These are phyloP conservation scores for Termitomyces sp. DNA, from an alignment of 768 basidiomycete genomes.

Conservation along the genomic window DNA sequence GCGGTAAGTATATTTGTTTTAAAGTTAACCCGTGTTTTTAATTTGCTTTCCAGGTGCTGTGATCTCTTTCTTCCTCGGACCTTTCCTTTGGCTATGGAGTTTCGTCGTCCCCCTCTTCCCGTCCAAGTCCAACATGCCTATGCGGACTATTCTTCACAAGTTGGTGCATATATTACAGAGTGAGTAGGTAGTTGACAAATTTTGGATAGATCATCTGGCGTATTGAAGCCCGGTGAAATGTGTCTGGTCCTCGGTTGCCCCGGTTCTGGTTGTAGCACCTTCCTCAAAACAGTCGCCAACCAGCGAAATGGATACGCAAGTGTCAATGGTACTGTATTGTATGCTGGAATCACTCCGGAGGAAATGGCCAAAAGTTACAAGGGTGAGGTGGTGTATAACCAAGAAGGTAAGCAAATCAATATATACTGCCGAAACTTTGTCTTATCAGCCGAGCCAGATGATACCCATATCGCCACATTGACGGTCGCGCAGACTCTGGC, in stretches of 20 bases:
- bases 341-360: constrained; percentile 72
- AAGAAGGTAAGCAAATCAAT: constrained; percentile 47
- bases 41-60: constrained; percentile 39
- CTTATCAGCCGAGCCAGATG: constrained; percentile 41
- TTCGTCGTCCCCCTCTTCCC: constrained; percentile 37
- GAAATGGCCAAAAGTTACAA: constrained; percentile 77
- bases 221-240: constrained; percentile 82
- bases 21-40: not conserved
- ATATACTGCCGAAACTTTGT: not conserved
- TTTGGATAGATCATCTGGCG: constrained; percentile 53
- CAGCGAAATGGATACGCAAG: constrained; percentile 59
- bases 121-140: constrained; percentile 31
- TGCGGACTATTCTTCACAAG: constrained; percentile 60
- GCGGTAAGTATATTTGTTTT: constrained; percentile 34
- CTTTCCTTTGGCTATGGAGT: constrained; percentile 46
- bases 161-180: constrained; percentile 19
- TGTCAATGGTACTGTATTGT: constrained; percentile 71
- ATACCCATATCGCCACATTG: constrained; percentile 79
- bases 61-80: constrained; percentile 48
- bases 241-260: constrained; percentile 82
- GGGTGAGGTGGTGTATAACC: constrained; percentile 79
- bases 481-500: constrained; percentile 75
- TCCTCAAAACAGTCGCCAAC: constrained; percentile 82
- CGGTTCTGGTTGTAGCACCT: constrained; percentile 82
- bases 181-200: not conserved